A percentile compares a stretch with the other conserved stretches of the same genome.
Evolutionary conservation across 1,284 basidiomycete species (phyloP).

Genomic region (Sporisorium reilianum): DNA sequence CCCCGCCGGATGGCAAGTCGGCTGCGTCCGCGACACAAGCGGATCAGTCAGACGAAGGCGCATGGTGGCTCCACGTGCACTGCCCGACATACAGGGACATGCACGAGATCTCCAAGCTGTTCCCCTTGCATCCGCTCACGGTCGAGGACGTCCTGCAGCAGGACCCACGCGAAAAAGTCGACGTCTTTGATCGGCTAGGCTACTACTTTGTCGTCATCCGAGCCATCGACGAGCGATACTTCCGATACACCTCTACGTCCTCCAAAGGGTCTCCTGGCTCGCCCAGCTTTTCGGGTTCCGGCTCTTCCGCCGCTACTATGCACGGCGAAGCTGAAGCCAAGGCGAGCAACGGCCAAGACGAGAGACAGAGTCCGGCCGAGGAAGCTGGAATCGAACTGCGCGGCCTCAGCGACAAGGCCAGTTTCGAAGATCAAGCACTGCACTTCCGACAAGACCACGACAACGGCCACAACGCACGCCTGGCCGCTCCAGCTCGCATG

Average conservation of each 20-base stretch:
- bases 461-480: slow-evolving; percentile 21
- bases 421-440: not conserved
- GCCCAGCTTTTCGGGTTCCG: slow-evolving; percentile 17
- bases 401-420: slow-evolving; percentile 17
- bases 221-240: slow-evolving; percentile 79
- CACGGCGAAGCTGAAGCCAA: slow-evolving; percentile 26
- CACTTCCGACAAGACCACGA: not conserved
- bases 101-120: slow-evolving; percentile 85
- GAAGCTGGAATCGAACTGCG: slow-evolving; percentile 43
- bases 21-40: not conserved
- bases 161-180: slow-evolving; percentile 92
- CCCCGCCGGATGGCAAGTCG: slow-evolving; percentile 22
- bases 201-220: slow-evolving; percentile 94
- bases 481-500: slow-evolving; percentile 34
- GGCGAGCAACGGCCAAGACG: slow-evolving; percentile 11
- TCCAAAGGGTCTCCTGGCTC: slow-evolving; percentile 39
- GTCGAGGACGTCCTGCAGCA: slow-evolving; percentile 95
- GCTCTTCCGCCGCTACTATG: slow-evolving; percentile 26
- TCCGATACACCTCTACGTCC: slow-evolving; percentile 72
- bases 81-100: slow-evolving; percentile 92
- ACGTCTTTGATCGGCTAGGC: slow-evolving; percentile 86
- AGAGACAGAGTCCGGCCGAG: not conserved
- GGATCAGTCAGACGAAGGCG: slow-evolving; percentile 32
- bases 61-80: slow-evolving; percentile 93
- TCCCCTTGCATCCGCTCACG: slow-evolving; percentile 91